A percentile compares a stretch with the other conserved stretches of the same genome.
Conservation (phyloP, 2,329 filamentous ascomycete species). For the Trichophyton verrucosum region DNA sequence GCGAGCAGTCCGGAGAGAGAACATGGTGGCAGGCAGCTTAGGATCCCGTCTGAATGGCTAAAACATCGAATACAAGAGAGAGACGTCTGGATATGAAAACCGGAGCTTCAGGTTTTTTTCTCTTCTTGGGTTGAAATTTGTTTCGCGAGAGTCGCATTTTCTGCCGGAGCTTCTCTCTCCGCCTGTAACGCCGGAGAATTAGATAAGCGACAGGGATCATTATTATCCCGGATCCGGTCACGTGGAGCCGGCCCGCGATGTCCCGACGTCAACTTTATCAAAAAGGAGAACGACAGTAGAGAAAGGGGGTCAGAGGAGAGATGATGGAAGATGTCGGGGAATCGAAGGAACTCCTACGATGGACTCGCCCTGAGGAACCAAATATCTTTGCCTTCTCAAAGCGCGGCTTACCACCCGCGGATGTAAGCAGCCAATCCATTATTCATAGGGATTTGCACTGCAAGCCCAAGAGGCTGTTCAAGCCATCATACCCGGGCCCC, state of each 20-base stretch:
- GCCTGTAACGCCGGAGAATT: constrained; percentile 5
- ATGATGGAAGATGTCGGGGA: background rate
- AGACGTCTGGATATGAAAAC: background rate
- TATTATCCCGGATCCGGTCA: background rate
- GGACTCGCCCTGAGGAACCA: background rate
- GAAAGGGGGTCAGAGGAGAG: background rate
- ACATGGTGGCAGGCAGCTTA: constrained; percentile 23
- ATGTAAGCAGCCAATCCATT: no score
- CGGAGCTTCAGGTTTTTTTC: background rate
- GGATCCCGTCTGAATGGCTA: background rate
- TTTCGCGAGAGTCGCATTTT: constrained; percentile 1
- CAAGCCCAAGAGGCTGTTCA: background rate
- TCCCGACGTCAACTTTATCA: background rate
- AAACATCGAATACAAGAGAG: background rate
- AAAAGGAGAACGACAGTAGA: background rate
- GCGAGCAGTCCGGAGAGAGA: constrained; percentile 29
- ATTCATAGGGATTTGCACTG: background rate
- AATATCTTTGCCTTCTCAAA: background rate
- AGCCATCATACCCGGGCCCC: background rate
- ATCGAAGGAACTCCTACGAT: background rate
- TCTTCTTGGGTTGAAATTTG: background rate
- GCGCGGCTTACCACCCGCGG: background rate
- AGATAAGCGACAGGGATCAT: background rate
- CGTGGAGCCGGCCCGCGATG: background rate
- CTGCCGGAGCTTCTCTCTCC: constrained; percentile 1